Base-by-base conservation (phyloP, 352 stramenopile species). In the Phytophthora fragariaefolia region DNA sequence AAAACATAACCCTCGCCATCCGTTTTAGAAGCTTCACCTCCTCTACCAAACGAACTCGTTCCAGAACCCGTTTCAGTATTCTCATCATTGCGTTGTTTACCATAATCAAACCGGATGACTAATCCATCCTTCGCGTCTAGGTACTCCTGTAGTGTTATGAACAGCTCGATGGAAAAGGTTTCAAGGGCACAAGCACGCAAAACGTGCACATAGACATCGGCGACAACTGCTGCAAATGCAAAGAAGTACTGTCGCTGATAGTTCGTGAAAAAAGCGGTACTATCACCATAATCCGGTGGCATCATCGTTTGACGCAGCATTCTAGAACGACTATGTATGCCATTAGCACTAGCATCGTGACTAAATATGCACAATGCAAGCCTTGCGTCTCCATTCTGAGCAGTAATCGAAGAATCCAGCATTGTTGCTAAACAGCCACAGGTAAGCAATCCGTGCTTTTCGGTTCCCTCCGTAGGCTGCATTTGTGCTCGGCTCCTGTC, bases 291-390 rank as follows among this genome's bases (percentile, higher is more conserved):
- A 43, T 71, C 62, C n/a, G 36, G 42, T 18, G 42, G 54, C 18
- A 67, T 71, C 27, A 45, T 45, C 7, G 51, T 22, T 8, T 46
- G 57, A 8, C 56, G 38, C n/a, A 3, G 6, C 7, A 42, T 26
- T 60, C 24, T 50, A 6, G 34, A 26, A 7, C 20, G 57, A 58
- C 12, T 50, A 73, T 34, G 51, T 36, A 28, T 38, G 73, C 8
- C 40, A 26, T 12, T 47, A 13, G 40, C n/a, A 17, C 15, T 47
- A 12, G 55, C 63, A 17, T 87, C 81, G 36, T 90, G 77, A 48
- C 79, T 85, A 50, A 77, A 93, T 0, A 93, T 60, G 15, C 79
- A 92, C 0, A 93, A 47, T 1, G 85, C 85, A 7, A 90, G 56
- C 12, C 74, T 69, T 10, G 71, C 48, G 13, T 79, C 71, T 9